Evolutionary conservation across 2,329 filamentous ascomycete species (phyloP), one percentile per base, ranked within the genome.

Genomic region (Dactylonectria macrodidyma): DNA sequence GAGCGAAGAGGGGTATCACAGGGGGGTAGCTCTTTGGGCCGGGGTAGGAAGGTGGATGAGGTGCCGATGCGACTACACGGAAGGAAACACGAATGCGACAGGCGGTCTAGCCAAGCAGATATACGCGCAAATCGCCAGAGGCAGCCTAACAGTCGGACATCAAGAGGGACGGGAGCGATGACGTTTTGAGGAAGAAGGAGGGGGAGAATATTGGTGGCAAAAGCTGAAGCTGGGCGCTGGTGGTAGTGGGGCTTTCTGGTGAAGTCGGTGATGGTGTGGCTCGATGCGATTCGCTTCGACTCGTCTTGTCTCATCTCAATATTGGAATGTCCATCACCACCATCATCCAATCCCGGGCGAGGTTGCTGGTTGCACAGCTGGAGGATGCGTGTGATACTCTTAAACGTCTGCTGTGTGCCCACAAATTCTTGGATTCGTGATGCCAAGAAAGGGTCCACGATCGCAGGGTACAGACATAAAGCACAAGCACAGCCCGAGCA

Each of bases 21-120:
- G 52, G 57, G 63, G 62, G 59, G 62, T 30, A 73, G 69, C 72
- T 73, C 70, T 55, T 57, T 67, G 63, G 63, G 50, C 19, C 9
- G 14, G 59, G 55, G 65, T 38, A 36, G 59, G 50, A 60, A 63
- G 48, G n/a, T 34, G 47, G 24, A 44, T 58, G 64, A 46, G 47
- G 61, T 48, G 54, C 50, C 36, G 57, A 52, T 30, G 34, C 46
- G 44, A 48, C 16, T 51, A 12, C 48, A 22, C 11, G 46, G 19
- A 47, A 47, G 44, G 14, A 41, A n/a, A 47, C n/a, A 8, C 7
- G 19, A 11, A 22, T n/a, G 19, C 41, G 50, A 54, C 16, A 19
- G n/a, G 50, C 50, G 50, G 50, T 54, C 30, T 36, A 22, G 30
- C n/a, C 16, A 8, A n/a, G 30, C 50, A 22, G 2, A 36, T 22